Evolutionary conservation across 225 moss, liverwort and hornwort species (phyloP).

Genomic region (Climacium dendroides): DNA sequence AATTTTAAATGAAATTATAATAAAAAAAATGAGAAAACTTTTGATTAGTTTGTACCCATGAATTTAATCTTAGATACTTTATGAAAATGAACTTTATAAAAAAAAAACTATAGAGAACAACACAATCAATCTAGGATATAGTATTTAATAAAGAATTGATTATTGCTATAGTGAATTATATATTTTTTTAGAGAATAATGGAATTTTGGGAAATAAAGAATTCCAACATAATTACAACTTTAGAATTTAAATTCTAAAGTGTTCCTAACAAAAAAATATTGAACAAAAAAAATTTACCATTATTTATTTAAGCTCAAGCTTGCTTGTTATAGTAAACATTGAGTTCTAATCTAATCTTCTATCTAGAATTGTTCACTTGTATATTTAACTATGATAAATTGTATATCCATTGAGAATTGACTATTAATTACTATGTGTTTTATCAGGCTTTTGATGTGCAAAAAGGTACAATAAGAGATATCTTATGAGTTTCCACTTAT

Average conservation of each 20-base stretch:
- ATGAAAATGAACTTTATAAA: neutral
- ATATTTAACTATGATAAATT: neutral
- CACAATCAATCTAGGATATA: no score
- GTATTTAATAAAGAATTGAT: neutral
- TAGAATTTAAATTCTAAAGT: neutral
- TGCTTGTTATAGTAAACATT: no score
- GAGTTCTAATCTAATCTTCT: neutral
- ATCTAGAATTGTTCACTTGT: no score
- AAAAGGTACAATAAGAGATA: neutral
- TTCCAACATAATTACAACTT: neutral
- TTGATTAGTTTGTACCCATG: neutral
- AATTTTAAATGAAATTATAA: neutral
- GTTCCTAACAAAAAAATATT: accelerated
- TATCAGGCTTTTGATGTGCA: neutral
- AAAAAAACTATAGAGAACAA: neutral
- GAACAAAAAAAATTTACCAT: neutral
- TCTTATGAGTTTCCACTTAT: neutral
- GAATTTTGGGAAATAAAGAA: neutral
- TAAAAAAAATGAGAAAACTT: neutral
- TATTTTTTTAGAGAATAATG: neutral
- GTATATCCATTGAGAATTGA: neutral
- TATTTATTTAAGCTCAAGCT: neutral
- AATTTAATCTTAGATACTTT: neutral
- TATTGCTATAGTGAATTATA: neutral
- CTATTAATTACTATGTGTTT: neutral